Evolutionary conservation across 2,329 filamentous ascomycete species (phyloP), one percentile per base, ranked within the genome.

Genomic region (Fusarium albosuccineum): DNA sequence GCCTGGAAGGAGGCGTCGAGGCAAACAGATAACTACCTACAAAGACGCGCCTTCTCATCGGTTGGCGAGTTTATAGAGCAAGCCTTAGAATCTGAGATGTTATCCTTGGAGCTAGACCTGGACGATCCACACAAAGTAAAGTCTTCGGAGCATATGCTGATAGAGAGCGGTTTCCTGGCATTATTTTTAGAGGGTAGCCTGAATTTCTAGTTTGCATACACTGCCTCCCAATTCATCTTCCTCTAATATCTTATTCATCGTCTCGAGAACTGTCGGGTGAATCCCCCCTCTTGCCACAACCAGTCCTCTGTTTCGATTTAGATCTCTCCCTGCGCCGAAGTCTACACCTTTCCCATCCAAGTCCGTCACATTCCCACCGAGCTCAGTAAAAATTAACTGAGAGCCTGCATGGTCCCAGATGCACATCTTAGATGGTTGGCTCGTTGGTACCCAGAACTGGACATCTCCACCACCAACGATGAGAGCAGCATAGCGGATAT

Each of bases 401-500:
- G 85, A 85, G 6, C 86, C 86, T 0, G 86, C 86, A 62, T 88
- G 86, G 64, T 88, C 86, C 86, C 86, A 82, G 37, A 80, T 70
- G 50, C 73, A 77, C 57, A 77, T 75, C 36, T 62, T 64, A n/a
- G 66, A 58, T 6, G 49, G 53, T 14, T 40, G 41, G 2, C 53
- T 56, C 13, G 67, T 54, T 9, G 75, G 77, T 10, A 79, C 66
- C 6, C 79, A 73, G 22, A 81, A 57, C 49, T 78, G 74, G 27
- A 78, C 58, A 61, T 80, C 75, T 8, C 74, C 78, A n/a, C 77
- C 77, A 44, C 79, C 78, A 13, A 81, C 46, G 34, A 80, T 72
- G 27, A 81, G 71, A 13, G 77, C 73, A 16, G 77, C 77, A 57
- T 81, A 81, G 16, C 79, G 73, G 48, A 81, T 74, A 50, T 81